Conservation (phyloP, 495 filamentous ascomycete genomes). For the Terfezia claveryi region DNA sequence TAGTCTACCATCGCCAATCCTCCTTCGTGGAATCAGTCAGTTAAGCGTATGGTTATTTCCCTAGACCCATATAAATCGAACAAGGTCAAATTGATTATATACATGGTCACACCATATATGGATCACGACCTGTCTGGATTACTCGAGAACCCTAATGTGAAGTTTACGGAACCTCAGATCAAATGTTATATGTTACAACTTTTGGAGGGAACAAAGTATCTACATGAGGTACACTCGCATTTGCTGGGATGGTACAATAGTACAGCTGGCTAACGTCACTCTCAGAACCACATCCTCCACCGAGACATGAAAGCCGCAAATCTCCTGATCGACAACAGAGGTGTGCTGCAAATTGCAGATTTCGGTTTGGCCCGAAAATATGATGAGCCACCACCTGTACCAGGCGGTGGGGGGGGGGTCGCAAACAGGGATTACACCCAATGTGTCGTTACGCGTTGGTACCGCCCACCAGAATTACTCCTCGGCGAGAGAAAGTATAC, state of each 20-base stretch:
- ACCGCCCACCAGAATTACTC: conserved; percentile 81
- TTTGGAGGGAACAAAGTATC: conserved; percentile 66
- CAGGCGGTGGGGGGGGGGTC: conserved; percentile 63
- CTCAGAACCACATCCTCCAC: conserved; percentile 63
- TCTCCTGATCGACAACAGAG: conserved; percentile 82
- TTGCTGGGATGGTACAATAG: neutral
- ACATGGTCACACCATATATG: conserved; percentile 99
- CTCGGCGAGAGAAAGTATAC: conserved; percentile 74
- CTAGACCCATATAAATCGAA: neutral
- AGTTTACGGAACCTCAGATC: conserved; percentile 70
- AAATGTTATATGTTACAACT: conserved; percentile 97
- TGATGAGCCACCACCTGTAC: conserved; percentile 59
- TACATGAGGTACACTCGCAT: conserved; percentile 43
- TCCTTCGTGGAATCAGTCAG: neutral
- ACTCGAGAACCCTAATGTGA: conserved; percentile 77
- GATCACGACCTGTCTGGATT: conserved; percentile 93
- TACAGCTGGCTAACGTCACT: conserved; percentile 2
- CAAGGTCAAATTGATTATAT: conserved; percentile 26
- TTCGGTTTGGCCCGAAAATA: conserved; percentile 90
- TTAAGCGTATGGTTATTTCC: neutral
- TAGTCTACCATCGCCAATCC: conserved; percentile 8
- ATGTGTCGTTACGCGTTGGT: conserved; percentile 91
- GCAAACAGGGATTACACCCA: conserved; percentile 80
- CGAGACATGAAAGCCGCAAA: conserved; percentile 99
- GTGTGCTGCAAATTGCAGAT: conserved; percentile 89